phyloP scores from a whole-genome alignment of 2,329 filamentous ascomycete genomes.

The Botryotinia calthae region DNA sequence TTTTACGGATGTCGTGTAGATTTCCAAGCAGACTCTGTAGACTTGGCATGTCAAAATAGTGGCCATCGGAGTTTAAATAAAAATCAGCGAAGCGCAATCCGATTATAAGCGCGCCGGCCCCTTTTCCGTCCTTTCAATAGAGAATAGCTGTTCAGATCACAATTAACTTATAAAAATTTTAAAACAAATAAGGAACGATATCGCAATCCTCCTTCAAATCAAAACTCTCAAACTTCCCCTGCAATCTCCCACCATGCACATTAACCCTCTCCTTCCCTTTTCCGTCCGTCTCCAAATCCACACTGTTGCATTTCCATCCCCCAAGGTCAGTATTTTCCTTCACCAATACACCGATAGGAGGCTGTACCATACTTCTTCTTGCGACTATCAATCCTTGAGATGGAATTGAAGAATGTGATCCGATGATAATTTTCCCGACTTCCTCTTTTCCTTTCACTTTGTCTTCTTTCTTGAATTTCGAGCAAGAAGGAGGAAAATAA shows the following conservation, averaged over 20 bases:
- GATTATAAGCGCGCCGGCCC: too few species aligned
- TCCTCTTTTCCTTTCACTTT: conserved; percentile 7
- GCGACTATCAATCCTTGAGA: conserved; percentile 6
- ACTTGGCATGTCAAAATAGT: too few species aligned
- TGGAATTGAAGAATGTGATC: conserved; percentile 10
- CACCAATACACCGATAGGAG: conserved; percentile 9
- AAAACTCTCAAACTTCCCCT: conserved; percentile 17
- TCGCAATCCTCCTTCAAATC: conserved; percentile 20
- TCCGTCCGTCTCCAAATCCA: background rate
- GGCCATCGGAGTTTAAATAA: too few species aligned
- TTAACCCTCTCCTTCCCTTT: background rate
- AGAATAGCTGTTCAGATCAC: background rate
- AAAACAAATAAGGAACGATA: conserved; percentile 16
- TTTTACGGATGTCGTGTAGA: too few species aligned
- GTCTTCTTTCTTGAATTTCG: background rate
- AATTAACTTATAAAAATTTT: too few species aligned
- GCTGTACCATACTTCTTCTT: background rate
- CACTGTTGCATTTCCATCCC: background rate
- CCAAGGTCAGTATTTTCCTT: conserved; percentile 11
- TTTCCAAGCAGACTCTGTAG: too few species aligned
- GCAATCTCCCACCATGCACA: conserved; percentile 2
- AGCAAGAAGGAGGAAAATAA: background rate
- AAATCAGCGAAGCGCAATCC: too few species aligned
- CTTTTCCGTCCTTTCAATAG: background rate
- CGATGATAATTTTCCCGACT: background rate